Evolutionary conservation across 2,329 filamentous ascomycete species (phyloP), one percentile per base, ranked within the genome.

Genomic region (Lecanicillium sp.): DNA sequence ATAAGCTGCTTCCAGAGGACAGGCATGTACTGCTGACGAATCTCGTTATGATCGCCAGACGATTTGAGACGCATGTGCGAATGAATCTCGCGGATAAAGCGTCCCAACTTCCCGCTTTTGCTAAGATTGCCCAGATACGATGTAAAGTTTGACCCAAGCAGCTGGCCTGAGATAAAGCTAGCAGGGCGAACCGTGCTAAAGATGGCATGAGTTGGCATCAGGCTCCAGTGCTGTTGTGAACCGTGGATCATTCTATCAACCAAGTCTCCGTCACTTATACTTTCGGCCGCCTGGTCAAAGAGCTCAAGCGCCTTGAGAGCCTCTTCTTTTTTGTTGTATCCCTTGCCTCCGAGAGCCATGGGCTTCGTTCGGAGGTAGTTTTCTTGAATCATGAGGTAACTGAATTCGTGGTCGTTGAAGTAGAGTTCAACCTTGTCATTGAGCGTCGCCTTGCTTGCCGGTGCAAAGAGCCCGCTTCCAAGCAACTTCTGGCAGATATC

Each of bases 371-470:
- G 83, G 11, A 98, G 71, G 51, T 98, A 98, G 56, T 98, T 98
- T 60, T 98, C 94, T 58, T 98, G 92, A 33, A 98, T 80, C 92
- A 98, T 96, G 38, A 98, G 70, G 54, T 82, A 92, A 53, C 88
- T 95, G 64, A 96, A 94, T 52, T 98, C 92, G 55, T 98, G 92
- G 52, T 98, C 92, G 59, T 98, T 96, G 70, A 98, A 98, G 60
- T 98, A 98, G 2, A 98, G 77, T 62, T 98, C 90, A 45, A 94
- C 92, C 70, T 98, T 98, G 60, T 98, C 90, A 56, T 96, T 96
- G 27, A 98, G 67, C 0, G 87, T 94, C 3, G 85, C 70, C 48
- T 86, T 94, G 62, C 87, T 94, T 35, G 80, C 78, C 4, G 80
- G 74, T 17, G 85, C 74, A 61, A 96, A 98, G 62, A 95, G 78